Evolutionary conservation across 2,329 filamentous ascomycete species (phyloP), one percentile per base, ranked within the genome.

Genomic region (Grosmannia clavigera): DNA sequence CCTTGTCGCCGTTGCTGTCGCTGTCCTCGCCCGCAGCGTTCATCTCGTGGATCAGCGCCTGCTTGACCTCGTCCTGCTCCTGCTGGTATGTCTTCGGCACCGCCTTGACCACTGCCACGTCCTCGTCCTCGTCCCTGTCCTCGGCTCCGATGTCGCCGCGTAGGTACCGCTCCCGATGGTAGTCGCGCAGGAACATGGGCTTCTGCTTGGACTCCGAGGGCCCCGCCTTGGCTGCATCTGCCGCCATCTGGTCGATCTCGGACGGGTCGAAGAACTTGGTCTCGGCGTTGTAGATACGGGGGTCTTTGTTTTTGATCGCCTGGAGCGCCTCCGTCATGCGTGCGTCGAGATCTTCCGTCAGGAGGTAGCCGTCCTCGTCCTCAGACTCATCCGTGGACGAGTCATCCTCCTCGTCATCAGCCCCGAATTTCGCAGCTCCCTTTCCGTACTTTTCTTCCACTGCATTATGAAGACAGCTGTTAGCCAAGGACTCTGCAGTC

Each of bases 251-350:
- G 3, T 81, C 79, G 29, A 82, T 80, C 5, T 87, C 82, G 60
- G 82, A 75, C 14, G 85, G 77, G 74, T 92, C 62, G 16, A 64
- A 96, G 75, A 97, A 97, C 22, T 81, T 90, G 64, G 80, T 80
- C 40, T 85, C 80, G 63, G 84, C 81, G 72, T 97, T 88, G 76
- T 96, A 96, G 57, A 99, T 85, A 58, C 88, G 81, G 33, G 94
- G 94, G 68, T 99, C 94, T 71, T 95, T 97, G 68, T 82, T 87
- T 67, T 86, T 85, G 69, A 99, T 92, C 51, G 94, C 94, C 64
- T 89, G 80, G 27, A 99, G 79, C 0, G 92, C 96, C 29, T 87
- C 90, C 55, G 86, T 85, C 66, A 97, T 95, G 69, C 96, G 86
- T 16, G 85, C 82, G 71, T 99, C 94, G 52, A 97, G 80, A 40